Evolutionary conservation across 1,284 basidiomycete species (phyloP).

Genomic region (Sphagnurus paluster): DNA sequence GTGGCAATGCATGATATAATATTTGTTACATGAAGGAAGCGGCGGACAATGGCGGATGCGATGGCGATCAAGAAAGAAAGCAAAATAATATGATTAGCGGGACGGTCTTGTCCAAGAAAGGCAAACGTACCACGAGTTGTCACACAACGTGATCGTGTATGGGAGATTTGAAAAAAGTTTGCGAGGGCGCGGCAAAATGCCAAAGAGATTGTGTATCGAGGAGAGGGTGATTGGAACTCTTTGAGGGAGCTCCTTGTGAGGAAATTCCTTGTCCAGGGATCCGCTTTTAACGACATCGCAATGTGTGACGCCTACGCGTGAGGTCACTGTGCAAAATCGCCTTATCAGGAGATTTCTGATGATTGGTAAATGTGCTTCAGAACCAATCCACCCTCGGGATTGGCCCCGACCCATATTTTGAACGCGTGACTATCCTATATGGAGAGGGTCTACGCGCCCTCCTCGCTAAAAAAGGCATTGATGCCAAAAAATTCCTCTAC

Average conservation of each 20-base stretch:
- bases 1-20: not conserved
- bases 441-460: not conserved
- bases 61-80: slow-evolving; percentile 6
- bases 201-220: slow-evolving; percentile 3
- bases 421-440: slow-evolving; percentile 18
- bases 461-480: slow-evolving; percentile 8
- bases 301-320: slow-evolving; percentile 15
- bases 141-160: slow-evolving; percentile 18
- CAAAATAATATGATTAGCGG: slow-evolving; percentile 11
- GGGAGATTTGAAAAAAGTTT: slow-evolving; percentile 5
- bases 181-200: slow-evolving; percentile 2
- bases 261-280: slow-evolving; percentile 8
- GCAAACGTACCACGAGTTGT: slow-evolving; percentile 13
- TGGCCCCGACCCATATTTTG: slow-evolving; percentile 27
- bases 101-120: slow-evolving; percentile 13
- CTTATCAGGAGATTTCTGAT: slow-evolving; percentile 19
- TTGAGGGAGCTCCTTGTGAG: slow-evolving; percentile 19
- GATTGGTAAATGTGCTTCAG: slow-evolving; percentile 22
- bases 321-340: slow-evolving; percentile 23
- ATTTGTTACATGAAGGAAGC: too few species aligned
- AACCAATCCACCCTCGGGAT: slow-evolving; percentile 25
- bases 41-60: too few species aligned
- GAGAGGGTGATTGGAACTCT: slow-evolving; percentile 11
- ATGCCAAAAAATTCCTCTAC: slow-evolving; percentile 10
- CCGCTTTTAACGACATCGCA: slow-evolving; percentile 23